Evolutionary conservation across 2,329 filamentous ascomycete genomes (phyloP).

Genomic region (Cladosporium velox): DNA sequence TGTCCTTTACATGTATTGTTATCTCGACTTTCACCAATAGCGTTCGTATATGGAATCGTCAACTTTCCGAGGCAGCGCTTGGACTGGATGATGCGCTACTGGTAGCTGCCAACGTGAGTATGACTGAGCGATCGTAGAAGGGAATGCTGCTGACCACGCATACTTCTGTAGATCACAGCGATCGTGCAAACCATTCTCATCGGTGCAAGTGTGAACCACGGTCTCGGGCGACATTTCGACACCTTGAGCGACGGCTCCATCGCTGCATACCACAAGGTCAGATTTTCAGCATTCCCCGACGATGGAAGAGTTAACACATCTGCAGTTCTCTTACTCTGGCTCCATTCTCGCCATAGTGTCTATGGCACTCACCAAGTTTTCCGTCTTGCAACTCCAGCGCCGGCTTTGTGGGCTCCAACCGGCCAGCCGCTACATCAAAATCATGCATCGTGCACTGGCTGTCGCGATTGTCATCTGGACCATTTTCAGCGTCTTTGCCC

Average conservation of each 20-base stretch:
- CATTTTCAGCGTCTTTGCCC: background rate
- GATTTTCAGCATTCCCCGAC: background rate
- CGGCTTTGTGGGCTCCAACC: background rate
- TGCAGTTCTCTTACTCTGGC: background rate
- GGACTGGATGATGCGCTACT: background rate
- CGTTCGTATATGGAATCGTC: background rate
- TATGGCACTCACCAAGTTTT: constrained; percentile 5
- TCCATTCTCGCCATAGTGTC: constrained; percentile 1
- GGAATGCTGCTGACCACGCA: background rate
- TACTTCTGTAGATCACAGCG: background rate
- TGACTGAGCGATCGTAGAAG: background rate
- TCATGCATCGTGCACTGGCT: constrained; percentile 8
- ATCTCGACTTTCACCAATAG: background rate
- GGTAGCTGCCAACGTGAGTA: background rate
- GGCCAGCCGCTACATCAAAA: background rate
- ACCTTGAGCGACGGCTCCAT: background rate
- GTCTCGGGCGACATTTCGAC: background rate
- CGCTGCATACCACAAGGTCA: background rate
- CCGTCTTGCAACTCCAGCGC: background rate
- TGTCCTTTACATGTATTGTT: background rate
- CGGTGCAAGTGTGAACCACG: background rate
- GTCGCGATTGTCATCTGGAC: background rate
- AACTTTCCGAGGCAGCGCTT: background rate
- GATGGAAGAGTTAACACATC: background rate
- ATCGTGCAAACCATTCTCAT: background rate